These are phyloP conservation scores for Phytopythium cucurbitacearum DNA, from an alignment of 352 stramenopile species.

Conservation along the genomic window DNA sequence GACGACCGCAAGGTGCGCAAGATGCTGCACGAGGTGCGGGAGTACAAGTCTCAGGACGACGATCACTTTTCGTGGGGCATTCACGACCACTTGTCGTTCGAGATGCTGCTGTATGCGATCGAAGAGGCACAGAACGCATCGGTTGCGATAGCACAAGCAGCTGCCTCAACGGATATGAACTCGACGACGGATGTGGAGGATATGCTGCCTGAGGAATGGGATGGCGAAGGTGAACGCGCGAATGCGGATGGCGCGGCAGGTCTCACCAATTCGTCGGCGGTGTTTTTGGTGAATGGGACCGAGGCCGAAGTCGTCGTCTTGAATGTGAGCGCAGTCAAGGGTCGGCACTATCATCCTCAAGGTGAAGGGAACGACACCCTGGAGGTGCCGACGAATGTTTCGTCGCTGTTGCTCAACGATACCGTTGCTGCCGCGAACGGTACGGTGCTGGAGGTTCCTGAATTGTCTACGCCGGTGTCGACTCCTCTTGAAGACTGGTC, in stretches of 20 bases:
- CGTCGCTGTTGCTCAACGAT: background rate
- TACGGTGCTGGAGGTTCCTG: too few relatives aligned
- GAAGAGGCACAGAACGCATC: conserved; percentile 40
- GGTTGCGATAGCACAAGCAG: conserved; percentile 2
- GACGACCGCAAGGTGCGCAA: conserved; percentile 60
- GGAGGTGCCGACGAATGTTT: background rate
- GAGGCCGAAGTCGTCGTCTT: background rate
- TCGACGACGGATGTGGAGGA: background rate
- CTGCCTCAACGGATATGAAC: conserved; percentile 2
- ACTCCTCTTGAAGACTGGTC: conserved; percentile 37
- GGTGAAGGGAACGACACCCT: too few relatives aligned
- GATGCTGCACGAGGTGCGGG: conserved; percentile 52
- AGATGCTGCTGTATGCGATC: conserved; percentile 65
- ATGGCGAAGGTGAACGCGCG: too few relatives aligned
- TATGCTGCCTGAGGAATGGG: too few relatives aligned
- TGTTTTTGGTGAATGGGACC: background rate
- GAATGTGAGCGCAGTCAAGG: conserved; percentile 12
- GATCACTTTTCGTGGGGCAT: conserved; percentile 70
- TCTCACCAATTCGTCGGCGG: too few relatives aligned
- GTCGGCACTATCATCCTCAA: conserved; percentile 16
- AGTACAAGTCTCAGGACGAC: conserved; percentile 49
- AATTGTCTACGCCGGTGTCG: conserved; percentile 7
- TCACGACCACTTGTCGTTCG: conserved; percentile 69
- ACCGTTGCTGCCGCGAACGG: too few relatives aligned
- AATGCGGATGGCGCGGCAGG: too few relatives aligned